Evolutionary conservation across 2,329 filamentous ascomycete species (phyloP).

Genomic region (Parastagonospora nodorum): DNA sequence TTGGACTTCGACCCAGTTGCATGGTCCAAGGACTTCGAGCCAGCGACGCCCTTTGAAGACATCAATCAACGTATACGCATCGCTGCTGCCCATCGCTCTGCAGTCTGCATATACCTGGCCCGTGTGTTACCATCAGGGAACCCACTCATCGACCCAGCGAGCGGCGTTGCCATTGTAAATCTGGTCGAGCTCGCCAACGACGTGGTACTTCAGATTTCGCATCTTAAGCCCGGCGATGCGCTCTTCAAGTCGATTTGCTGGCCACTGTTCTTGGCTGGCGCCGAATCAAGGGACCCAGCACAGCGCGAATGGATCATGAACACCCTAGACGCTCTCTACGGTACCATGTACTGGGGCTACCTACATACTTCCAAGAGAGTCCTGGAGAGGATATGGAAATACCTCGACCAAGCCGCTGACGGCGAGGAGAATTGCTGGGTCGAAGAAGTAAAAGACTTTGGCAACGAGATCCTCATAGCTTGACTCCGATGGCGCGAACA

Average conservation of each 20-base stretch:
- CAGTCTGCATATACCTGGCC: slow-evolving; percentile 48
- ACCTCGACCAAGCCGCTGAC: slow-evolving; percentile 28
- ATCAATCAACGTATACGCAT: slow-evolving; percentile 43
- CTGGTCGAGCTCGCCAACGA: slow-evolving; percentile 52
- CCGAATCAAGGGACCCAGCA: slow-evolving; percentile 56
- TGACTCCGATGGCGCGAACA: slow-evolving; percentile 13
- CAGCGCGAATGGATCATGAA: slow-evolving; percentile 60
- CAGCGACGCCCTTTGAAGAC: slow-evolving; percentile 40
- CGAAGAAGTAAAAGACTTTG: slow-evolving; percentile 38
- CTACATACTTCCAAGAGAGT: slow-evolving; percentile 42
- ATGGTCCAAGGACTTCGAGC: slow-evolving; percentile 40
- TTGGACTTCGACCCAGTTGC: slow-evolving; percentile 37
- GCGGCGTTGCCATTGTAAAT: slow-evolving; percentile 44
- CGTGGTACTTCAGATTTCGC: slow-evolving; percentile 57
- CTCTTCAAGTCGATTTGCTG: slow-evolving; percentile 66
- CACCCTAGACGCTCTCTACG: slow-evolving; percentile 45
- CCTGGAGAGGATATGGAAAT: slow-evolving; percentile 42
- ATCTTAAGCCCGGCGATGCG: slow-evolving; percentile 55
- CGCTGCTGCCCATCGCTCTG: slow-evolving; percentile 45
- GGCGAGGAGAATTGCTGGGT: slow-evolving; percentile 41
- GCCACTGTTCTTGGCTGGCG: slow-evolving; percentile 64
- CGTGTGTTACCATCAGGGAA: slow-evolving; percentile 38
- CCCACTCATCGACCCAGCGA: slow-evolving; percentile 47
- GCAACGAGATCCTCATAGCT: slow-evolving; percentile 40
- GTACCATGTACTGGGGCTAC: slow-evolving; percentile 46